These are phyloP conservation scores for Penicillium roqueforti DNA, from an alignment of 495 filamentous ascomycete genomes.

Conservation along the genomic window DNA sequence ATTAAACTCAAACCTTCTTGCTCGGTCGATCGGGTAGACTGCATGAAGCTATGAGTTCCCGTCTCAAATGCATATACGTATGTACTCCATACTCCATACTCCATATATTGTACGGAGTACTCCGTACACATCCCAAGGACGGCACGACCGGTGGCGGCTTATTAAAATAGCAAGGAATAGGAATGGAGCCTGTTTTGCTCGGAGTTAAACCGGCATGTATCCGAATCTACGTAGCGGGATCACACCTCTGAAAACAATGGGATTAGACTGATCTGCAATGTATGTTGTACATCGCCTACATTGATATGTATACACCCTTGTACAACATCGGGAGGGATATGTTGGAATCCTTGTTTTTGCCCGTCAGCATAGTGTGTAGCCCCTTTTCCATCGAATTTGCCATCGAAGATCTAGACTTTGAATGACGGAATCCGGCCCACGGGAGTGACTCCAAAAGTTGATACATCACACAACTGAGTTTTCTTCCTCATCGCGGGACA, in stretches of 20 bases:
- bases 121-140: slow-evolving; percentile 13
- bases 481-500: slow-evolving; percentile 4
- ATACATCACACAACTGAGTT: slow-evolving; percentile 9
- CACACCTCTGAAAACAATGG: slow-evolving; percentile 12
- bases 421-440: neutral
- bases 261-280: slow-evolving; percentile 14
- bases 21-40: slow-evolving; percentile 23
- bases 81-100: neutral
- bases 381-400: neutral
- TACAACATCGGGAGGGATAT: neutral
- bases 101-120: neutral
- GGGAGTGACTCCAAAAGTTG: slow-evolving; percentile 1
- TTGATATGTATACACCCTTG: too few species aligned
- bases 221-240: slow-evolving; percentile 12
- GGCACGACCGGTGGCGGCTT: slow-evolving; percentile 3
- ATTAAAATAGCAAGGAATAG: neutral
- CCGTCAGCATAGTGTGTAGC: neutral
- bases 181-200: neutral
- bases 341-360: slow-evolving; percentile 1
- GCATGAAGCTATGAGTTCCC: slow-evolving; percentile 18
- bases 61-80: neutral
- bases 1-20: slow-evolving; percentile 17
- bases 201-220: neutral
- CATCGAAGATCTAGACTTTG: neutral
- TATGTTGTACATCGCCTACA: slow-evolving; percentile 7